Evolutionary conservation across 2,329 filamentous ascomycete species (phyloP), one percentile per base, ranked within the genome.

Genomic region (Ceratocystis diversiconidia): DNA sequence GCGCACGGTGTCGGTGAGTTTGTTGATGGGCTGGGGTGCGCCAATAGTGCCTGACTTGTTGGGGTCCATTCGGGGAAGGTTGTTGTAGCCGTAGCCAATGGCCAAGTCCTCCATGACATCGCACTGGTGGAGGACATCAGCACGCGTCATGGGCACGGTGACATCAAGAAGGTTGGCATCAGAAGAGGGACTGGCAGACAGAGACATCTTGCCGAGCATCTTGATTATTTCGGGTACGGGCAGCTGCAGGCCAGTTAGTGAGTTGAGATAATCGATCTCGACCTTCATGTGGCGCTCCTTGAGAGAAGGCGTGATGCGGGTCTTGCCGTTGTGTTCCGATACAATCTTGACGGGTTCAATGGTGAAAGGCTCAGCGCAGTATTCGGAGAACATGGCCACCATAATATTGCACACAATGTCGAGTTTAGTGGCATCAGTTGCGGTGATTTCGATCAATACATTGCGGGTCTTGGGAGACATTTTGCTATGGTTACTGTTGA

Each of bases 101-200:
- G 91, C 94, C 22, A 95, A 86, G 73, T 99, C 95, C 78, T 99
- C 94, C 92, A 99, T 99, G 70, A 99, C 89, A 74, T 99, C 94
- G 71, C 91, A 95, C 73, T 96, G 89, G 76, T 99, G 94, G 41
- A 99, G 85, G 52, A 99, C 87, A 75, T 99, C 94, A 61, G 94
- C 92, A 69, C 94, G 85, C 60, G 92, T 97, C 41, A 92, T 85
- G 7, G 94, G 94, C 28, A 97, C 84, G 44, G 86, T 82, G 32
- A 97, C 86, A 72, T 95, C 87, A 68, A 95, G 80, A 62, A 94
- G 78, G 68, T 83, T 82, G 65, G 80, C 77, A 22, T 65, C 59
- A 44, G 64, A 22, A 0, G 90, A 94, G 2, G 90, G 92, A 67
- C 82, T 83, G 36, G 90, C 90, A n/a, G 79, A 78, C 76, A 91